A percentile compares a stretch with the other conserved stretches of the same genome.
Conservation (phyloP, 1,139 yeast genomes). For the Saccharomyces hybrid region DNA sequence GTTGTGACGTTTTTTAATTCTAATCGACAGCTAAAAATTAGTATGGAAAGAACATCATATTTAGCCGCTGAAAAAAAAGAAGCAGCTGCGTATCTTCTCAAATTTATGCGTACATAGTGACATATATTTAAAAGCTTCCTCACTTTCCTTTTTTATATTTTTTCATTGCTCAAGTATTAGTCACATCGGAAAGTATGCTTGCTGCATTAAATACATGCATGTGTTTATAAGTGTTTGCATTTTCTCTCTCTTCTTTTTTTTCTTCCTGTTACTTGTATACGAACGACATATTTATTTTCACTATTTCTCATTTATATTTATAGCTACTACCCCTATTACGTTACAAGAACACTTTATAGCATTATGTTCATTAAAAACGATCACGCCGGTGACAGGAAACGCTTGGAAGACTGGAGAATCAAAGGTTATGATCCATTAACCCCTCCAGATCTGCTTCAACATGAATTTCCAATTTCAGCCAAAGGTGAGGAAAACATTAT, state of each 20-base stretch:
- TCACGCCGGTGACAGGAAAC: conserved; percentile 70
- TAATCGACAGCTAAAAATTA: not conserved
- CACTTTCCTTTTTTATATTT: not conserved
- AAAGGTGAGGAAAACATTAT: conserved; percentile 54
- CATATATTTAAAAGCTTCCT: not conserved
- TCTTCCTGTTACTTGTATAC: not conserved
- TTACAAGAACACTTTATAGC: conserved; percentile 4
- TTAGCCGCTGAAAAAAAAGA: not conserved
- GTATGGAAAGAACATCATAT: not conserved
- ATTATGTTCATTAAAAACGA: conserved; percentile 78
- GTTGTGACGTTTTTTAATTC: not conserved
- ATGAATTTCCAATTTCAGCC: conserved; percentile 68
- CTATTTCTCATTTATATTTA: not conserved
- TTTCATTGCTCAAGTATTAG: not conserved
- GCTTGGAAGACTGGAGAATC: conserved; percentile 89
- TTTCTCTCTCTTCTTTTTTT: not conserved
- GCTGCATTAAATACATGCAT: not conserved
- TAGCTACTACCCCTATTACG: not conserved
- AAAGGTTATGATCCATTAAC: conserved; percentile 91
- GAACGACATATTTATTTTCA: not conserved
- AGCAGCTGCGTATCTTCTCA: not conserved
- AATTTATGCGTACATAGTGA: not conserved
- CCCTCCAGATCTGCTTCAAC: conserved; percentile 90
- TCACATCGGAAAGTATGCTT: not conserved
- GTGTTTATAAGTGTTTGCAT: not conserved